Conservation (phyloP, 2,329 filamentous ascomycete genomes). For the Trichoderma guizhouense region DNA sequence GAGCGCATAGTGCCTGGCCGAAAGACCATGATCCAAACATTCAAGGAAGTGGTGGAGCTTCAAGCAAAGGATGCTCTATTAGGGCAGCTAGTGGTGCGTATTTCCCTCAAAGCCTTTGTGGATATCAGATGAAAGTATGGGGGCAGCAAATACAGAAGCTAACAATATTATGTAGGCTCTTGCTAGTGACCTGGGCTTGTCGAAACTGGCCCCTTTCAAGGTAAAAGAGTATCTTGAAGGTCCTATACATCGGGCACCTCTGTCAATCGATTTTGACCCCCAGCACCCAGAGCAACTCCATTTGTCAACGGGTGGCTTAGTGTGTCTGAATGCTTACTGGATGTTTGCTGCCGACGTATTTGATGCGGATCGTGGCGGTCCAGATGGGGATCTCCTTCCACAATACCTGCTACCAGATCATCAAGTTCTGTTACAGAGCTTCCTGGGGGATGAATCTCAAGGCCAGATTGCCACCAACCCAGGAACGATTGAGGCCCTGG, state of each 20-base stretch:
- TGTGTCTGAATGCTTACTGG: conserved; percentile 60
- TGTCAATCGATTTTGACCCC: conserved; percentile 45
- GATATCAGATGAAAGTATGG: neutral
- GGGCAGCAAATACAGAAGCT: neutral
- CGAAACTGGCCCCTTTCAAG: conserved; percentile 43
- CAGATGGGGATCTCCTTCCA: conserved; percentile 57
- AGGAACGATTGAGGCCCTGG: conserved; percentile 56
- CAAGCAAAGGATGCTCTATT: conserved; percentile 62
- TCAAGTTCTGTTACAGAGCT: conserved; percentile 49
- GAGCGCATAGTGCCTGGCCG: conserved; percentile 60
- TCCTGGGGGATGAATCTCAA: conserved; percentile 51
- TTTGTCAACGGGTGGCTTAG: conserved; percentile 56
- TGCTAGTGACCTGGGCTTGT: conserved; percentile 58
- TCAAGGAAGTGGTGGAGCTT: conserved; percentile 60
- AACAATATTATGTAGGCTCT: conserved; percentile 48
- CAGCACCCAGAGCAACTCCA: conserved; percentile 50
- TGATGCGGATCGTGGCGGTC: conserved; percentile 50
- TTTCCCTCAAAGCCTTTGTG: no score
- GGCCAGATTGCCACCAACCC: conserved; percentile 46
- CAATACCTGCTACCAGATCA: conserved; percentile 61
- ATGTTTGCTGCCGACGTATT: conserved; percentile 62
- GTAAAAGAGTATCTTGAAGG: conserved; percentile 45
- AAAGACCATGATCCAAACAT: conserved; percentile 60
- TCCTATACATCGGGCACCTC: conserved; percentile 42
- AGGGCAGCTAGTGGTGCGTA: conserved; percentile 65